phyloP scores from a whole-genome alignment of 495 filamentous ascomycete species.

The Lepidopterella palustris region DNA sequence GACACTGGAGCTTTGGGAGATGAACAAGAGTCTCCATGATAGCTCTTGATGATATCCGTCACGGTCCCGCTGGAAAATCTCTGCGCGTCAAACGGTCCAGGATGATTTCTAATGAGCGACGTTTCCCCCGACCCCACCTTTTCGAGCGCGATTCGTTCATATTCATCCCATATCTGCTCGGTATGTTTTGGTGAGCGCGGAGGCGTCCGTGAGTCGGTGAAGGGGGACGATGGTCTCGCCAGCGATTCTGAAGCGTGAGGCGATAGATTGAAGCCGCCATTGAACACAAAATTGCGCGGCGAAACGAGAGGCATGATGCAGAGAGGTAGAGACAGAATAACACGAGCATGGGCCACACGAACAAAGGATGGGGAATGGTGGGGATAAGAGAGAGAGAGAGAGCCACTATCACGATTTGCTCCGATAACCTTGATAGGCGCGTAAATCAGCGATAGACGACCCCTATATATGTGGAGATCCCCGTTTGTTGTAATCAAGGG shows the following conservation, averaged over 20 bases:
- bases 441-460: slow-evolving; percentile 6
- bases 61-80: slow-evolving; percentile 18
- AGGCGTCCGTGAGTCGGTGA: slow-evolving; percentile 13
- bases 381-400: no score
- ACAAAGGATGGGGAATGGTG: neutral
- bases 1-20: slow-evolving; percentile 8
- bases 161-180: slow-evolving; percentile 20
- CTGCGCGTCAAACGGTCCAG: neutral
- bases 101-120: neutral
- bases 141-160: slow-evolving; percentile 18
- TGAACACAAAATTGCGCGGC: neutral
- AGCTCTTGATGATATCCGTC: slow-evolving; percentile 22
- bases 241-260: slow-evolving; percentile 15
- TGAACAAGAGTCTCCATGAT: neutral
- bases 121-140: slow-evolving; percentile 12
- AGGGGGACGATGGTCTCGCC: slow-evolving; percentile 11
- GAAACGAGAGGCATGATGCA: neutral
- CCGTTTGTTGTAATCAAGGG: slow-evolving; percentile 16
- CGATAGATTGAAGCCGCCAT: slow-evolving; percentile 4
- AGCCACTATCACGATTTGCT: neutral
- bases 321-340: neutral
- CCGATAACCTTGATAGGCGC: slow-evolving; percentile 19
- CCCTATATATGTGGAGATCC: slow-evolving; percentile 23
- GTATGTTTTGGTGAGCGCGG: slow-evolving; percentile 11
- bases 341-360: slow-evolving; percentile 7